Evolutionary conservation across 305 asterid species (phyloP).

Genomic region (Rubia peregrina): DNA sequence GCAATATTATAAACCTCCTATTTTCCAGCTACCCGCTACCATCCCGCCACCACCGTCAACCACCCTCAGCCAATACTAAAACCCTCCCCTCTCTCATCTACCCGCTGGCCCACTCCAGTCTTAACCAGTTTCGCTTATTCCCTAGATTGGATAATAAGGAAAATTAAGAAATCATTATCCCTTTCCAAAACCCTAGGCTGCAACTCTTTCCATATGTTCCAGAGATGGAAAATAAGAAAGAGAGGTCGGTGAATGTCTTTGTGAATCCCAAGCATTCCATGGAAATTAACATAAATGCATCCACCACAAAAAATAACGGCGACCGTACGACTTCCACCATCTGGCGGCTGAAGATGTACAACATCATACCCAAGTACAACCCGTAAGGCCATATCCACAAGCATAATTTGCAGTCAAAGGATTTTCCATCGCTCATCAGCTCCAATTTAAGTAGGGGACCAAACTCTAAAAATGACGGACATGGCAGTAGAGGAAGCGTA

Average conservation of each 20-base stretch:
- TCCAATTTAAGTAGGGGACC: no score
- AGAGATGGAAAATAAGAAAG: conserved; percentile 64
- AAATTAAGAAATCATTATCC: background rate
- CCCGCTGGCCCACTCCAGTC: background rate
- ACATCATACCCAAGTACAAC: conserved; percentile 54
- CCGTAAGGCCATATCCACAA: conserved; percentile 44
- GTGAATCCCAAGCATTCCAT: conserved; percentile 92
- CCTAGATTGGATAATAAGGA: background rate
- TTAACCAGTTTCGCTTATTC: background rate
- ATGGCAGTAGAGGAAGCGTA: no score
- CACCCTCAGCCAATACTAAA: no score
- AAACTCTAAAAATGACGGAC: no score
- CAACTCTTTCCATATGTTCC: background rate
- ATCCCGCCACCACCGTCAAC: no score
- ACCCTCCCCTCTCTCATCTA: no score
- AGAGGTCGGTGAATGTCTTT: conserved; percentile 69
- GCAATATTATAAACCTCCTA: no score
- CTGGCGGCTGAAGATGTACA: conserved; percentile 89
- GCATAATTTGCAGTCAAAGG: conserved; percentile 77
- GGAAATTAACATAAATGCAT: conserved; percentile 45
- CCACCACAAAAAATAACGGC: conserved; percentile 27
- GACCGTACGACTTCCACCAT: conserved; percentile 81
- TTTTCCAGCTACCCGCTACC: no score
- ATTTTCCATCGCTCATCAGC: conserved; percentile 35
- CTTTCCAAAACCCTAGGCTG: conserved; percentile 19